These are phyloP conservation scores for Sporothrix variecibatus DNA, from an alignment of 2,329 filamentous ascomycete genomes.

Conservation along the genomic window DNA sequence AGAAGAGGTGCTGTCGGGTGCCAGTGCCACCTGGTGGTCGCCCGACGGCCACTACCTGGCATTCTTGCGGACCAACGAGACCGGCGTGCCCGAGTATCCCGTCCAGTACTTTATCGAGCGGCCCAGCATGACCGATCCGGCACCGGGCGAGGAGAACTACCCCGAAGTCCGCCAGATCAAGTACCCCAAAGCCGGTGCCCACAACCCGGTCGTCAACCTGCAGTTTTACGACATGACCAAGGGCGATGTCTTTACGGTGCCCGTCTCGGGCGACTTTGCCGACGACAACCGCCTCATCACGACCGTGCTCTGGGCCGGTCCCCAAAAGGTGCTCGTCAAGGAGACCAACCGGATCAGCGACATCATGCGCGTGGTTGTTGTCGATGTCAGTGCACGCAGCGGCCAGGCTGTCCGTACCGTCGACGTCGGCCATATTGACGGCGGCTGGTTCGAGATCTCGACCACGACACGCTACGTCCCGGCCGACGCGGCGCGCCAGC, in stretches of 20 bases:
- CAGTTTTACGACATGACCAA: constrained; percentile 84
- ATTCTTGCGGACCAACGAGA: constrained; percentile 92
- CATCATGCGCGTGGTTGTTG: constrained; percentile 79
- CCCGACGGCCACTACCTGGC: constrained; percentile 85
- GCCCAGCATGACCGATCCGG: constrained; percentile 71
- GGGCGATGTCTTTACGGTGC: constrained; percentile 76
- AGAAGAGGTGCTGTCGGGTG: constrained; percentile 74
- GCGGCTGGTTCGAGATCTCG: constrained; percentile 95
- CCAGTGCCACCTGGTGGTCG: constrained; percentile 94
- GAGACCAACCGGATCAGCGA: constrained; percentile 95
- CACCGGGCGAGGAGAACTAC: constrained; percentile 78
- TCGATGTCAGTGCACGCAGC: constrained; percentile 72
- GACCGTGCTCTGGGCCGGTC: constrained; percentile 85
- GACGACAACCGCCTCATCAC: constrained; percentile 88
- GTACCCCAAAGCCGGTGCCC: constrained; percentile 92
- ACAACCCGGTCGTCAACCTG: constrained; percentile 86
- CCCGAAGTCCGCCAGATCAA: constrained; percentile 92
- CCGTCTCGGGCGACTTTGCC: constrained; percentile 73
- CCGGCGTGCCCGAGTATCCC: constrained; percentile 84
- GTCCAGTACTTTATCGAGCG: constrained; percentile 90
- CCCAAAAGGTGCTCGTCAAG: constrained; percentile 76
- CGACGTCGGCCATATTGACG: constrained; percentile 82
- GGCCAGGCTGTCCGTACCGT: constrained; percentile 78
- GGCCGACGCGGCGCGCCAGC: constrained; percentile 73
- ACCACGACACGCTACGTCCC: constrained; percentile 85